phyloP scores from a whole-genome alignment of 192 early-diverging fungal genomes.

The Diversispora eburnea region DNA sequence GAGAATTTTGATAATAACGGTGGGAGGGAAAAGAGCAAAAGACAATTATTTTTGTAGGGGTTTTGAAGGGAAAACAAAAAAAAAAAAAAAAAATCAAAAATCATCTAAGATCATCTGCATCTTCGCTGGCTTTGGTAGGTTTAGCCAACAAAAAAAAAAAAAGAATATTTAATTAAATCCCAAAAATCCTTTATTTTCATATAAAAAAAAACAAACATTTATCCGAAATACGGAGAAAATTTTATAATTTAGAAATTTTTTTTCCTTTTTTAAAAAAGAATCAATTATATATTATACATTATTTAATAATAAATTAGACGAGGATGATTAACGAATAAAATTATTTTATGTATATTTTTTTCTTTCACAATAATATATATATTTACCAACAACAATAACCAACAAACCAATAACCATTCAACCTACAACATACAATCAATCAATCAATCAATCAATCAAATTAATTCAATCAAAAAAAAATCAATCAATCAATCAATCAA shows the following conservation, averaged over 20 bases:
- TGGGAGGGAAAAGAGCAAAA: background rate
- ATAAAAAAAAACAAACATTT: background rate
- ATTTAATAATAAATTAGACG: background rate
- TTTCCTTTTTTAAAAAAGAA: background rate
- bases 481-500: background rate
- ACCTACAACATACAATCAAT: background rate
- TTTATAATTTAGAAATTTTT: background rate
- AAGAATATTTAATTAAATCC: background rate
- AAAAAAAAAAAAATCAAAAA: constrained; percentile 8
- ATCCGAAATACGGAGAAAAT: background rate
- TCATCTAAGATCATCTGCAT: background rate
- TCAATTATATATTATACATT: background rate
- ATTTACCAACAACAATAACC: background rate
- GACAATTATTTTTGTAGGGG: constrained; percentile 19
- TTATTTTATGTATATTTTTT: constrained; percentile 26
- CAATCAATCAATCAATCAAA: background rate
- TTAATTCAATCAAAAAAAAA: too few species aligned
- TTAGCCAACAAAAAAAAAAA: background rate
- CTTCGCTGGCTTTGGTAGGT: constrained; percentile 12
- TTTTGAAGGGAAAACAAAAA: constrained; percentile 19
- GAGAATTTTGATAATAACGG: background rate
- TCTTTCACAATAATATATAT: background rate
- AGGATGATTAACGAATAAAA: constrained; percentile 15
- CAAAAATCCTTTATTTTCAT: background rate
- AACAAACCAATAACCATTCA: background rate